A percentile compares a stretch with the other conserved stretches of the same genome.
phyloP scores from a whole-genome alignment of 2,329 filamentous ascomycete genomes.

The Aureobasidium zeae region DNA sequence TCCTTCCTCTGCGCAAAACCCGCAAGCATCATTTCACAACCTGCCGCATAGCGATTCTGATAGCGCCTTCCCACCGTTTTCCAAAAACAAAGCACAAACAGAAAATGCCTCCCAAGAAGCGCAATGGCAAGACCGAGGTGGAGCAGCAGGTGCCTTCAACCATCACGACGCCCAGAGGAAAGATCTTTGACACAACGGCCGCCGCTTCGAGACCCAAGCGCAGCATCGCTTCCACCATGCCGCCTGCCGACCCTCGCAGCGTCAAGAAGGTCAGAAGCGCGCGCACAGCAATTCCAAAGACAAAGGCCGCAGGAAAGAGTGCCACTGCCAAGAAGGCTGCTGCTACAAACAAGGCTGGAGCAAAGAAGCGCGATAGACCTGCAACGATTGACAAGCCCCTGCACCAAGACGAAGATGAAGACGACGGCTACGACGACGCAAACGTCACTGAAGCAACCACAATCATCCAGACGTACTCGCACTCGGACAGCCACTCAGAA shows the following conservation, averaged over 20 bases:
- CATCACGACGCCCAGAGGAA: conserved; percentile 22
- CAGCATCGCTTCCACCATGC: conserved; percentile 4
- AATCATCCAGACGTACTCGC: conserved; percentile 2
- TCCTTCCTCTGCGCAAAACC: too few species aligned
- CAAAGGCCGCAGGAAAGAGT: not conserved
- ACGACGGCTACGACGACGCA: conserved; percentile 4
- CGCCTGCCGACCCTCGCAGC: conserved; percentile 2
- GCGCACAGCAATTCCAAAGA: not conserved
- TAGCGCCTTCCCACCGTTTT: too few species aligned
- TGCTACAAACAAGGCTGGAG: conserved; percentile 12
- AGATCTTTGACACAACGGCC: conserved; percentile 24
- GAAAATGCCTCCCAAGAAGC: conserved; percentile 16
- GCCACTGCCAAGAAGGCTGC: not conserved
- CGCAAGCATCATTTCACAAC: too few species aligned
- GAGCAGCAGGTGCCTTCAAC: conserved; percentile 13
- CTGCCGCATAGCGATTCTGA: too few species aligned
- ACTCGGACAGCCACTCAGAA: conserved; percentile 5
- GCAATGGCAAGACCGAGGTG: not conserved
- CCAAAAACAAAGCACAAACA: too few species aligned
- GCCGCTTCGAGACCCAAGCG: conserved; percentile 17
- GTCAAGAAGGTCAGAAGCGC: conserved; percentile 11
- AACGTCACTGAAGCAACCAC: conserved; percentile 11
- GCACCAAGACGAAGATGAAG: conserved; percentile 1
- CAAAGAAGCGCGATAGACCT: conserved; percentile 23
- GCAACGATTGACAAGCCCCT: conserved; percentile 8